Evolutionary conservation across 2,329 filamentous ascomycete genomes (phyloP).

Genomic region (Leptographium lundbergii): DNA sequence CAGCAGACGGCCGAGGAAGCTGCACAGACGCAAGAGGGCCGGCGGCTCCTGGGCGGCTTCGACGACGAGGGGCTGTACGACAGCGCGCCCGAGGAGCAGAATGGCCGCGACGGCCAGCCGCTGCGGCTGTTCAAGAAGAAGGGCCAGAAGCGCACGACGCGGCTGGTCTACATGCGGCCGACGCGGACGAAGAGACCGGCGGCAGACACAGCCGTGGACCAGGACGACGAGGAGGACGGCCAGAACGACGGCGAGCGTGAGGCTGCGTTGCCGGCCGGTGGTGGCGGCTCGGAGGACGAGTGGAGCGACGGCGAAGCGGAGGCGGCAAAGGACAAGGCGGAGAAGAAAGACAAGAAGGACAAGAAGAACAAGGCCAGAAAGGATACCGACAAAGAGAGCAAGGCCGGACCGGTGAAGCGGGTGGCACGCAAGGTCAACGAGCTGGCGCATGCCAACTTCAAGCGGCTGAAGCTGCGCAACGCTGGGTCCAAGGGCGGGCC

Average conservation of each 20-base stretch:
- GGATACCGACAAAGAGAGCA: slow-evolving; percentile 13
- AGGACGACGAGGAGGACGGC: slow-evolving; percentile 18
- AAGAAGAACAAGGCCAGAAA: slow-evolving; percentile 17
- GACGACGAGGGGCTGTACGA: slow-evolving; percentile 50
- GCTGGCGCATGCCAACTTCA: slow-evolving; percentile 54
- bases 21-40: slow-evolving; percentile 12
- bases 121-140: slow-evolving; percentile 66
- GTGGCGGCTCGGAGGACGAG: neutral
- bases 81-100: slow-evolving; percentile 36
- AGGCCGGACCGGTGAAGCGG: slow-evolving; percentile 29
- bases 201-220: slow-evolving; percentile 23
- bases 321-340: slow-evolving; percentile 25
- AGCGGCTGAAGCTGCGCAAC: slow-evolving; percentile 50
- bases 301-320: neutral
- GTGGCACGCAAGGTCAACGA: slow-evolving; percentile 48
- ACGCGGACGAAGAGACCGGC: slow-evolving; percentile 34
- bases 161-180: slow-evolving; percentile 51
- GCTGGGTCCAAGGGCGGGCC: slow-evolving; percentile 49
- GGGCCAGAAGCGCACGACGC: slow-evolving; percentile 68
- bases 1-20: neutral
- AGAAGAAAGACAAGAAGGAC: slow-evolving; percentile 24
- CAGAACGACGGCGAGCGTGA: slow-evolving; percentile 8
- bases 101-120: slow-evolving; percentile 40
- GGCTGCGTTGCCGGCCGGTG: too few species aligned
- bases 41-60: slow-evolving; percentile 42